A percentile compares a stretch with the other conserved stretches of the same genome.
These are phyloP conservation scores for Leptographium radiaticola DNA, from an alignment of 2,329 filamentous ascomycete genomes.

Conservation along the genomic window DNA sequence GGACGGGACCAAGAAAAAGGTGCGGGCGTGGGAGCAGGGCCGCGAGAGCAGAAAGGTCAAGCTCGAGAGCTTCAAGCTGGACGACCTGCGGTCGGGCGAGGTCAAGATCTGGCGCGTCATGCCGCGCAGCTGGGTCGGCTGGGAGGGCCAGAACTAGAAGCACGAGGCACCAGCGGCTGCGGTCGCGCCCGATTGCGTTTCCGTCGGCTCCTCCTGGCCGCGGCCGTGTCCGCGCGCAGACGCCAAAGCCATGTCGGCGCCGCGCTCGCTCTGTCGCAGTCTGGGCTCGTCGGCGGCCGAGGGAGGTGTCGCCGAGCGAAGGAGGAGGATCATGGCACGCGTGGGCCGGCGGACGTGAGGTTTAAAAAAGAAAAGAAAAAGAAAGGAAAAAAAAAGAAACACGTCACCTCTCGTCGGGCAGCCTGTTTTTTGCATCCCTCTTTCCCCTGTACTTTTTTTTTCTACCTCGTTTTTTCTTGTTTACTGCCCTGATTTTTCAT, in stretches of 20 bases:
- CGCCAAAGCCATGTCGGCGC: too few species aligned
- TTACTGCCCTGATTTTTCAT: neutral
- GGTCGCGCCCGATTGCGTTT: neutral
- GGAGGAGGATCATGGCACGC: neutral
- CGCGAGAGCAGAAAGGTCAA: slow-evolving; percentile 89
- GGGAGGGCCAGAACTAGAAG: slow-evolving; percentile 52
- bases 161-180: slow-evolving; percentile 7
- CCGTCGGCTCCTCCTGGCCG: neutral
- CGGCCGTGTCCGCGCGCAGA: too few species aligned
- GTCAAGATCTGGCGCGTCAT: slow-evolving; percentile 97
- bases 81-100: slow-evolving; percentile 83
- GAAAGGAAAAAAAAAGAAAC: too few species aligned
- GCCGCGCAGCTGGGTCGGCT: slow-evolving; percentile 83
- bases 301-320: too few species aligned
- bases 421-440: too few species aligned
- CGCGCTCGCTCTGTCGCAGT: neutral
- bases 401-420: neutral
- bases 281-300: neutral
- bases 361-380: neutral
- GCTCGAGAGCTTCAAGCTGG: slow-evolving; percentile 85
- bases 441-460: neutral
- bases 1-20: slow-evolving; percentile 98
- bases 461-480: neutral
- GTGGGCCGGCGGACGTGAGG: neutral
- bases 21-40: slow-evolving; percentile 89